Conservation (phyloP, 164 flowering plant species). For the Litsea cubeba region DNA sequence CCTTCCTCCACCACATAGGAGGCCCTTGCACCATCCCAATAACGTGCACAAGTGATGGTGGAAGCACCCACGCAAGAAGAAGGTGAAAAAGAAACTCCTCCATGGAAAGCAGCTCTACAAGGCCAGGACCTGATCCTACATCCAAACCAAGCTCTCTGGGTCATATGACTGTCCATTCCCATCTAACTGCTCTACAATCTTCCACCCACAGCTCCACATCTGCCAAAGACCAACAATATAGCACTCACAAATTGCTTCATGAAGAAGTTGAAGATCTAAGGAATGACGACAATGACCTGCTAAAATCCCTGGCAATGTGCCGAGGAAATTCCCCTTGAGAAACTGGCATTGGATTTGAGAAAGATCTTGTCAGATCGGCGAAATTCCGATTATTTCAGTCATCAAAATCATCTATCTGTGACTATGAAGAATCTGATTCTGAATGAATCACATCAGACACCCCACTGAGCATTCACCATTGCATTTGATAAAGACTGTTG, state of each 20-base stretch:
- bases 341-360: slow-evolving; percentile 42
- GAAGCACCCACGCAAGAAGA: slow-evolving; percentile 97
- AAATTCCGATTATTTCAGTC: neutral
- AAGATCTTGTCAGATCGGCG: slow-evolving; percentile 22
- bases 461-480: too few relatives aligned
- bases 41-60: slow-evolving; percentile 97
- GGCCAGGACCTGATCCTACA: slow-evolving; percentile 75
- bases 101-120: slow-evolving; percentile 90
- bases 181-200: neutral
- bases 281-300: slow-evolving; percentile 82
- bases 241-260: slow-evolving; percentile 83
- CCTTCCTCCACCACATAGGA: slow-evolving; percentile 64
- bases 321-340: neutral
- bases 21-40: slow-evolving; percentile 95
- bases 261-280: slow-evolving; percentile 85
- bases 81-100: slow-evolving; percentile 63
- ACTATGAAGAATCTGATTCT: too few relatives aligned
- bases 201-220: slow-evolving; percentile 39
- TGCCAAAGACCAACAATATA: slow-evolving; percentile 56
- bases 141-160: slow-evolving; percentile 49
- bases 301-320: slow-evolving; percentile 16
- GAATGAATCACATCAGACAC: too few relatives aligned
- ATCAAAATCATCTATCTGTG: too few relatives aligned
- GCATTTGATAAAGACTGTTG: too few relatives aligned
- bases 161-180: slow-evolving; percentile 9